These are phyloP conservation scores for Thermochaetoides dissita DNA, from an alignment of 2,329 filamentous ascomycete genomes.

Conservation along the genomic window DNA sequence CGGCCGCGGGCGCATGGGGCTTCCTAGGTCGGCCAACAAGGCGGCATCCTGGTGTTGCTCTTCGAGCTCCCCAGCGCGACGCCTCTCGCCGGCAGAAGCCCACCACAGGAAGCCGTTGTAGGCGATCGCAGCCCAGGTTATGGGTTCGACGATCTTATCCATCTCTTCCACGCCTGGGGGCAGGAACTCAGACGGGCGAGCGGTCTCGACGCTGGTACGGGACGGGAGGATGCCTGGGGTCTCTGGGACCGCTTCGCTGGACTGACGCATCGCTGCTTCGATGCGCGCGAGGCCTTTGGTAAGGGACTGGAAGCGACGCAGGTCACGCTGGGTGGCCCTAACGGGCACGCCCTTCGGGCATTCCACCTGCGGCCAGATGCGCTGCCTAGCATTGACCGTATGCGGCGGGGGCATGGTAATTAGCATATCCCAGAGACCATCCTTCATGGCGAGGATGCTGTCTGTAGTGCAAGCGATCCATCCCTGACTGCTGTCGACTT, in stretches of 20 bases:
- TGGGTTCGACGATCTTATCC: conserved; percentile 46
- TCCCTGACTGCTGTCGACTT: conserved; percentile 42
- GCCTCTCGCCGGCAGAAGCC: conserved; percentile 67
- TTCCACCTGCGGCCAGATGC: conserved; percentile 64
- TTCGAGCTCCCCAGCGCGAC: conserved; percentile 45
- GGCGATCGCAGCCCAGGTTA: conserved; percentile 59
- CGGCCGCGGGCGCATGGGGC: conserved; percentile 11
- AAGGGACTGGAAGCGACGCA: conserved; percentile 63
- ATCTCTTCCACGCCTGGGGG: conserved; percentile 16
- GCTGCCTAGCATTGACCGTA: conserved; percentile 41
- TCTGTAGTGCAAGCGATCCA: conserved; percentile 97
- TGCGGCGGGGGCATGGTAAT: conserved; percentile 62
- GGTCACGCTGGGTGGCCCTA: conserved; percentile 80
- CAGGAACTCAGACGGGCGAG: no score
- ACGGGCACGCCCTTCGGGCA: conserved; percentile 49
- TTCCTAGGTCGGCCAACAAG: conserved; percentile 37
- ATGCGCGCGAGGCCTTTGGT: conserved; percentile 46
- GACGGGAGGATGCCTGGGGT: no score
- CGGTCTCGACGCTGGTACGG: no score
- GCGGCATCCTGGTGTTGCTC: conserved; percentile 40
- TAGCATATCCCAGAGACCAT: conserved; percentile 75
- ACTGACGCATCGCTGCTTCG: background rate
- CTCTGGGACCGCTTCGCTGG: no score
- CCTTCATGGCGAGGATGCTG: conserved; percentile 77
- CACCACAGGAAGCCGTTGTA: conserved; percentile 84